A percentile compares a stretch with the other conserved stretches of the same genome.
Evolutionary conservation across 192 early-diverging fungal species (phyloP).

Genomic region (Mortierella hygrophila): DNA sequence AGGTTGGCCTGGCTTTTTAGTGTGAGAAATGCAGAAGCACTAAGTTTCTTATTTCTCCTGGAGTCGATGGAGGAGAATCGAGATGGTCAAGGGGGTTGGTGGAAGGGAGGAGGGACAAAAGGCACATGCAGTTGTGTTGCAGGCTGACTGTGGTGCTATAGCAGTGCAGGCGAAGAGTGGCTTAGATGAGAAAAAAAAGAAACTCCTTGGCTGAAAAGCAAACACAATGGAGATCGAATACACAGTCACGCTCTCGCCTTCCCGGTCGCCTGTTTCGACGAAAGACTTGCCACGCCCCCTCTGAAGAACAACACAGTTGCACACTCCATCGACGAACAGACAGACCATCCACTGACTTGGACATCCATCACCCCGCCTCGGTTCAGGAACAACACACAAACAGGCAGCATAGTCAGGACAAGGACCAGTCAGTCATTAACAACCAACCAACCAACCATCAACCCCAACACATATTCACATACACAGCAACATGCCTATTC

Average conservation of each 20-base stretch:
- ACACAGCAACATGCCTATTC: slow-evolving; percentile 24
- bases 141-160: not conserved
- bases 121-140: slow-evolving; percentile 3
- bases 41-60: not conserved
- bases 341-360: not conserved
- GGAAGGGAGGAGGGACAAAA: not conserved
- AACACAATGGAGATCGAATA: slow-evolving; percentile 3
- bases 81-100: not conserved
- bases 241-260: not conserved
- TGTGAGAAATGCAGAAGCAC: not conserved
- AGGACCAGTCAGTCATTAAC: not conserved
- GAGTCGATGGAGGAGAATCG: slow-evolving; percentile 11
- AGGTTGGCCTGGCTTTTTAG: not conserved
- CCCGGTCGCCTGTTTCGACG: not conserved
- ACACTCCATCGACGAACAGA: not conserved
- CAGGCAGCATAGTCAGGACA: not conserved
- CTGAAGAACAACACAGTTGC: not conserved
- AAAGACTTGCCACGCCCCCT: not conserved
- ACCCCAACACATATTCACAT: not conserved
- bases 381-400: not conserved
- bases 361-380: not conserved
- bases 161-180: not conserved
- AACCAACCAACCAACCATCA: not conserved
- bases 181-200: slow-evolving; percentile 20
- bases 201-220: slow-evolving; percentile 5